Evolutionary conservation across 2,329 filamentous ascomycete genomes (phyloP).

Genomic region (Pseudogymnoascus sp.): DNA sequence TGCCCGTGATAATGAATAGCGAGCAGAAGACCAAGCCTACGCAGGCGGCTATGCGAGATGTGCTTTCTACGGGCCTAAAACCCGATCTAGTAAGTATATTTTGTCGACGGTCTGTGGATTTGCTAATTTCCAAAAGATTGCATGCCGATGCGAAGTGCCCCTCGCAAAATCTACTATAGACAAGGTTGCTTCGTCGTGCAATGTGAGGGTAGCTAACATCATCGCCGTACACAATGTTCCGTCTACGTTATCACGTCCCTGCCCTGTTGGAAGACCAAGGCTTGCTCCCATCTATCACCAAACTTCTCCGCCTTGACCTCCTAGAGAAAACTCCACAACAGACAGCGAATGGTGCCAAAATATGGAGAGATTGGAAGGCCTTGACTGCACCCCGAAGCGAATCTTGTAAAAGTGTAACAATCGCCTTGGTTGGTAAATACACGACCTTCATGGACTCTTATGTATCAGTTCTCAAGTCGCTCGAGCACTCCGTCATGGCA

Average conservation of each 20-base stretch:
- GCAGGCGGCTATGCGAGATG: conserved; percentile 77
- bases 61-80: conserved; percentile 61
- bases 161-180: conserved; percentile 67
- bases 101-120: conserved; percentile 10
- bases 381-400: conserved; percentile 61
- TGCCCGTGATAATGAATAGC: conserved; percentile 53
- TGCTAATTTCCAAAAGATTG: conserved; percentile 52
- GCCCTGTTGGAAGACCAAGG: conserved; percentile 78
- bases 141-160: conserved; percentile 80
- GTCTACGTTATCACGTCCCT: conserved; percentile 92
- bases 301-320: conserved; percentile 58
- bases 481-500: conserved; percentile 87
- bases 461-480: conserved; percentile 71
- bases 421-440: conserved; percentile 92
- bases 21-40: conserved; percentile 98
- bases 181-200: conserved; percentile 85
- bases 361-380: conserved; percentile 72
- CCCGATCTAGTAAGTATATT: conserved; percentile 55
- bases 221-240: conserved; percentile 80
- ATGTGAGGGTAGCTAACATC: conserved; percentile 78
- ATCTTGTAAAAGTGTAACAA: conserved; percentile 62
- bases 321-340: conserved; percentile 46
- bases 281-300: conserved; percentile 57
- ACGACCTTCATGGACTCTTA: conserved; percentile 78
- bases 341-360: conserved; percentile 54